Evolutionary conservation across 495 filamentous ascomycete genomes (phyloP).

Genomic region (Lichina pygmaea): DNA sequence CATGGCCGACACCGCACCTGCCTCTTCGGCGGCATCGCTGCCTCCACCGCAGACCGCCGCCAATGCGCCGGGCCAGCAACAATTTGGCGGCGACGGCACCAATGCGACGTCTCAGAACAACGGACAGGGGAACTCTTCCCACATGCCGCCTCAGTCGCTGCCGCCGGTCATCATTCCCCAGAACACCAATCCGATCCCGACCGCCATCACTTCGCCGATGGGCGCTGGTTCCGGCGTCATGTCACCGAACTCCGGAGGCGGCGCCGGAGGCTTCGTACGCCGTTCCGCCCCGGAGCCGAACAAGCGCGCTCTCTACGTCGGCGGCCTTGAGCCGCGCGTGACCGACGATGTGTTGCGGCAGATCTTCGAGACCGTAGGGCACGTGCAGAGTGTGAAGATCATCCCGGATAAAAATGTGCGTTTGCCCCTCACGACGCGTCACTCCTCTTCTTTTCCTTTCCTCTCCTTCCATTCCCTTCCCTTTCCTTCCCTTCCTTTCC

Average conservation of each 20-base stretch:
- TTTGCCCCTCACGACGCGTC: constrained; percentile 2
- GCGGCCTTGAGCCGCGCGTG: constrained; percentile 79
- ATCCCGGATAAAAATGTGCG: constrained; percentile 97
- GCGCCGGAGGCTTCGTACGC: constrained; percentile 51
- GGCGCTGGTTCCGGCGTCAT: constrained; percentile 40
- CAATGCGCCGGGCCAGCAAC: constrained; percentile 11
- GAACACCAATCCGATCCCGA: constrained; percentile 88
- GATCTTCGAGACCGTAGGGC: constrained; percentile 96
- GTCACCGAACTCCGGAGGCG: constrained; percentile 36
- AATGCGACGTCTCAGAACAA: constrained; percentile 5
- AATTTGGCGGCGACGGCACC: constrained; percentile 1
- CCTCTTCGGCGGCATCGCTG: constrained; percentile 2
- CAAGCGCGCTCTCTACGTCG: constrained; percentile 92
- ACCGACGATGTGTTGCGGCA: constrained; percentile 92
- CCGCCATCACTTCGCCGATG: constrained; percentile 74
- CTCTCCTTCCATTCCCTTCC: too few species aligned
- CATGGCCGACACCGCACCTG: constrained; percentile 5
- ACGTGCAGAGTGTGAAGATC: constrained; percentile 97
- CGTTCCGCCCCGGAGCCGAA: constrained; percentile 94
- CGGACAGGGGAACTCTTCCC: constrained; percentile 13
- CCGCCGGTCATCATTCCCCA: constrained; percentile 78
- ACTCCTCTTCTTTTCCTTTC: too few species aligned
- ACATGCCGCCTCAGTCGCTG: constrained; percentile 85
- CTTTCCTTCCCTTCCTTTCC: not conserved
- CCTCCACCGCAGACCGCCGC: constrained; percentile 9